Conservation (phyloP, 768 basidiomycete species). For the Boletus speciosus region DNA sequence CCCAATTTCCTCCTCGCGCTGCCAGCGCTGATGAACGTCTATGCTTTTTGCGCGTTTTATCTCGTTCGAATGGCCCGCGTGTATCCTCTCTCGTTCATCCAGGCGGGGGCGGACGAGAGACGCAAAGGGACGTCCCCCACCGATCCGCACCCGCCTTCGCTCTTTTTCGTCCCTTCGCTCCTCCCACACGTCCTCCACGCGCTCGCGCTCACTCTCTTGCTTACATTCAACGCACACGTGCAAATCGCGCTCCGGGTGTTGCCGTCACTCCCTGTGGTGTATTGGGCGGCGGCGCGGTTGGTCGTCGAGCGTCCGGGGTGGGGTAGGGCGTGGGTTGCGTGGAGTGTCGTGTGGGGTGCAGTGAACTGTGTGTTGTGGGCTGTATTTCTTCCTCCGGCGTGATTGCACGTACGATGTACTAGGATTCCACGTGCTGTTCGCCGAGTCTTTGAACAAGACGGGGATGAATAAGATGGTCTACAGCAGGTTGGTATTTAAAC, state of each 20-base stretch:
- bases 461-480: neutral
- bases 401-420: slow-evolving; percentile 8
- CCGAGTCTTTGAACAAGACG: neutral
- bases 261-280: slow-evolving; percentile 71
- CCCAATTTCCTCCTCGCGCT: slow-evolving; percentile 84
- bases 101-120: neutral
- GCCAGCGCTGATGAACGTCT: slow-evolving; percentile 60
- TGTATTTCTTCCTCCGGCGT: slow-evolving; percentile 90
- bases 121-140: neutral
- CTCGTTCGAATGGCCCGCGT: slow-evolving; percentile 7
- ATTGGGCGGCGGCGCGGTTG: slow-evolving; percentile 83
- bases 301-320: slow-evolving; percentile 44
- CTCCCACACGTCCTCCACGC: slow-evolving; percentile 78
- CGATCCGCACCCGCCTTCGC: slow-evolving; percentile 8
- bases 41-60: slow-evolving; percentile 30
- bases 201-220: slow-evolving; percentile 51
- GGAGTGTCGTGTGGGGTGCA: slow-evolving; percentile 76
- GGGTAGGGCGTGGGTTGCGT: slow-evolving; percentile 67
- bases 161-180: slow-evolving; percentile 42
- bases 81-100: neutral
- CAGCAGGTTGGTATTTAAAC: neutral
- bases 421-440: neutral
- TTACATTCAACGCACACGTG: slow-evolving; percentile 79
- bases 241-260: slow-evolving; percentile 83
- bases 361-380: slow-evolving; percentile 74